These are phyloP conservation scores for Trichoderma virens DNA, from an alignment of 495 filamentous ascomycete genomes.

Conservation along the genomic window DNA sequence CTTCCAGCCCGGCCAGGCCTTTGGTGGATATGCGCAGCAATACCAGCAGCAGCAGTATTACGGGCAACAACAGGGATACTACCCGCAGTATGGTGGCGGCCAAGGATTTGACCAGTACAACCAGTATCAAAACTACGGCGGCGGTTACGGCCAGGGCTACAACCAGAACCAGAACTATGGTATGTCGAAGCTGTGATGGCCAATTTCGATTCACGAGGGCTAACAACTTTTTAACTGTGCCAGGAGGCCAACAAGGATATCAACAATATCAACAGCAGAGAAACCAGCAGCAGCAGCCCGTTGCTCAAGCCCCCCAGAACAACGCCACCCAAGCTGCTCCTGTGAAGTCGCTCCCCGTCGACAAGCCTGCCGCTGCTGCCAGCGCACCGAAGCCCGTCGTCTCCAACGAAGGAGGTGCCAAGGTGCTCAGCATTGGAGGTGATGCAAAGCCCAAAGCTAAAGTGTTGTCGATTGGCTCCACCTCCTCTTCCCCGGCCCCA, in stretches of 20 bases:
- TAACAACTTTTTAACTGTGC: neutral
- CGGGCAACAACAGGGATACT: constrained; percentile 40
- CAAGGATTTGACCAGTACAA: constrained; percentile 38
- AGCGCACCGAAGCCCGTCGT: constrained; percentile 39
- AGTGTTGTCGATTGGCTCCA: constrained; percentile 58
- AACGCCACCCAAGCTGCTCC: constrained; percentile 58
- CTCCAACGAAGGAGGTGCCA: constrained; percentile 38
- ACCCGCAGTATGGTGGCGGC: constrained; percentile 48
- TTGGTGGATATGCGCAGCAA: constrained; percentile 28
- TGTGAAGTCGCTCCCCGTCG: constrained; percentile 21
- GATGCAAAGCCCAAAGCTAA: constrained; percentile 55
- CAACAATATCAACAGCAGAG: constrained; percentile 34
- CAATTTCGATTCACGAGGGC: constrained; percentile 22
- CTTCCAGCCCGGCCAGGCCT: constrained; percentile 71
- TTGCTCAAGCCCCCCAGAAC: constrained; percentile 49
- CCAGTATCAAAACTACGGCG: constrained; percentile 49
- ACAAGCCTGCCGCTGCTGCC: constrained; percentile 26
- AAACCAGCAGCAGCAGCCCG: constrained; percentile 47
- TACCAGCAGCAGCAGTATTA: constrained; percentile 45
- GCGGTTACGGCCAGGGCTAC: constrained; percentile 40
- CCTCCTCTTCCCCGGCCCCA: constrained; percentile 27
- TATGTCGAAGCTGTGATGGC: constrained; percentile 16
- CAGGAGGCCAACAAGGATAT: constrained; percentile 15
- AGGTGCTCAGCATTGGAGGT: constrained; percentile 46
- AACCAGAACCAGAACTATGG: constrained; percentile 59